Evolutionary conservation across 1,284 basidiomycete species (phyloP), one percentile per base, ranked within the genome.

Genomic region (Hortiboletus rubellus): DNA sequence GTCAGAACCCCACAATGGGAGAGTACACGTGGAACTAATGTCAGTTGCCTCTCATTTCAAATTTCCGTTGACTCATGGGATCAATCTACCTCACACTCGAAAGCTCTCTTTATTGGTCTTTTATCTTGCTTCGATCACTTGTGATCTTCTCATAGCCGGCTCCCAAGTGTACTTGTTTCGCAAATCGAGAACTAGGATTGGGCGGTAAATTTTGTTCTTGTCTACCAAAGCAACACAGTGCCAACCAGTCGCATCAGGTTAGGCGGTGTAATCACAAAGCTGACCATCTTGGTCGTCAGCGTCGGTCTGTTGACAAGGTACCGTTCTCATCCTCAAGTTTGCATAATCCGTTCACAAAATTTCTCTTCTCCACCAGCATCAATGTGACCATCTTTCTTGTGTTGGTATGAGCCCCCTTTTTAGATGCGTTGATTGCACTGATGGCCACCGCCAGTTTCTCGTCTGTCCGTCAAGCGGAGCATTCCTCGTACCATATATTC

Each of bases 241-340:
- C 14, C 27, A 24, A 63, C n/a, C 2, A 22, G 22, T 41, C 14
- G 12, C 7, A 42, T 50, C 17, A 74, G 72, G 27, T 45, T 73
- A 41, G 69, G 69, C 0, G 52, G 67, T 50, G 61, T 71, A 3
- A 71, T 71, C 31, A 70, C 67, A 12, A 70, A 51, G 41, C 33
- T 71, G 45, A 73, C 66, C 2, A 52, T 73, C 15, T 46, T 71
- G 34, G 69, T 73, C 12, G 57, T 71, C 52, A 72, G 73, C 12
- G 69, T 71, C 2, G 71, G 69, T 18, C 44, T 71, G 36, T 37
- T 71, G 37, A 71, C 69, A 27, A 70, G 70, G 72, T 74, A 61
- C 18, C 2, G 11, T 41, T 22, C 17, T 52, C 14, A 2, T 51
- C 11, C 9, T 18, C 22, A 11, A 15, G 5, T n/a, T 33, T 4